phyloP scores from a whole-genome alignment of 768 basidiomycete species.

The Galerina sulciceps region DNA sequence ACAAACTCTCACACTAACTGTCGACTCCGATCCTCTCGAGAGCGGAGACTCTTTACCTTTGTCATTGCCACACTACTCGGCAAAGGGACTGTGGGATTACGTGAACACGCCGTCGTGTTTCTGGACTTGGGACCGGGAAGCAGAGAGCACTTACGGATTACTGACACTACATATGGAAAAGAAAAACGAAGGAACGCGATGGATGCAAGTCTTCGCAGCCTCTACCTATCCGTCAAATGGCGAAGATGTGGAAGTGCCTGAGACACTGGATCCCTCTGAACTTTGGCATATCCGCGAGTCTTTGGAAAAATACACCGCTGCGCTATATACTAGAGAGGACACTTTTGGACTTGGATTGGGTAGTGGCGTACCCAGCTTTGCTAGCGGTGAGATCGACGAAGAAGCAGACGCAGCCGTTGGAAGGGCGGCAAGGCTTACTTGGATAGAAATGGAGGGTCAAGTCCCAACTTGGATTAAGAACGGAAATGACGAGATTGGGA shows the following conservation, averaged over 20 bases:
- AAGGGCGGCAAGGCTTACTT: constrained; percentile 63
- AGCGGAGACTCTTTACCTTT: constrained; percentile 23
- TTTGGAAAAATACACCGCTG: constrained; percentile 84
- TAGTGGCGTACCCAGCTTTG: constrained; percentile 75
- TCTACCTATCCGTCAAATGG: constrained; percentile 40
- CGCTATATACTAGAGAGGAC: constrained; percentile 62
- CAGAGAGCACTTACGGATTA: constrained; percentile 65
- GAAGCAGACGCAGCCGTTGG: constrained; percentile 84
- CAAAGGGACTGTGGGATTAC: constrained; percentile 75
- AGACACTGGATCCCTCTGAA: constrained; percentile 87
- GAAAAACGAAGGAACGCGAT: constrained; percentile 78
- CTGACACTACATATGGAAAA: constrained; percentile 90
- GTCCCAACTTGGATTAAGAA: constrained; percentile 43
- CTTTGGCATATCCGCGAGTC: constrained; percentile 78
- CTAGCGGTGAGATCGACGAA: constrained; percentile 89
- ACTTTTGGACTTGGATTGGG: constrained; percentile 67
- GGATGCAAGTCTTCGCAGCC: constrained; percentile 83
- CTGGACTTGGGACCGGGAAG: constrained; percentile 92
- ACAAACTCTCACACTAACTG: constrained; percentile 66
- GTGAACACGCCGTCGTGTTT: constrained; percentile 81
- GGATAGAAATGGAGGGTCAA: constrained; percentile 59
- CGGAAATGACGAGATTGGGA: constrained; percentile 20
- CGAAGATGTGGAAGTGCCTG: constrained; percentile 73
- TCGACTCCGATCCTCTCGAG: constrained; percentile 43
- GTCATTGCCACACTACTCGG: constrained; percentile 60